Evolutionary conservation across 2,329 filamentous ascomycete genomes (phyloP), one percentile per base, ranked within the genome.

Genomic region (Xylariaceae sp.): DNA sequence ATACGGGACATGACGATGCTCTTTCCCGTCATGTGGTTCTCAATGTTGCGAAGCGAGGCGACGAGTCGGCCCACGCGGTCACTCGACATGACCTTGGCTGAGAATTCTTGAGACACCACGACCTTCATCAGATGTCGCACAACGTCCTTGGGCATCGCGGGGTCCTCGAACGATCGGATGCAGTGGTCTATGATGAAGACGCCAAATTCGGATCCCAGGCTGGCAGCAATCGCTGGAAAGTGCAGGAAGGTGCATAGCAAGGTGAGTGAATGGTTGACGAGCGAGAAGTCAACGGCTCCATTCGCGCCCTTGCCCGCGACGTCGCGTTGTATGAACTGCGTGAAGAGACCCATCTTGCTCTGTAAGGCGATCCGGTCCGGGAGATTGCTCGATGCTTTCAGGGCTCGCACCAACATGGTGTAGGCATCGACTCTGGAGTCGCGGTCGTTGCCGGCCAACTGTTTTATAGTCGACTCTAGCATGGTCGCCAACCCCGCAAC

Each of bases 271-370:
- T 94, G 84, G 36, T 82, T 83, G 33, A 82, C 73, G 9, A 97
- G 72, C 31, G 82, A 82, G 1, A 74, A 74, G 53, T 94, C 86
- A 40, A 67, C 66, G 31, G 57, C 63, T 35, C 77, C 73, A 42
- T 73, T 66, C 5, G 71, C 59, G 24, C 74, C 70, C 48, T 77
- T 80, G 9, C 78, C 71, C 5, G 72, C 74, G 16, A 95, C 71
- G 57, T 98, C 92, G 43, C 89, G 76, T 53, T 84, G 80, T 39
- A 97, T 87, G 57, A 88, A 95, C 43, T 88, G 83, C 50, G 79
- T 78, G 42, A 97, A 74, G 3, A 86, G 65, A 9, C 74, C 73
- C 71, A 96, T 83, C 61, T 92, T 94, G 35, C 78, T 76, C 41
- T 79, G 74, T 38, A 94, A 69, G 9, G 81, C 80, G 40, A 83